A percentile compares a stretch with the other conserved stretches of the same genome.
Conservation (phyloP, 306 rosid genomes). For the Abrus pulchellus region DNA sequence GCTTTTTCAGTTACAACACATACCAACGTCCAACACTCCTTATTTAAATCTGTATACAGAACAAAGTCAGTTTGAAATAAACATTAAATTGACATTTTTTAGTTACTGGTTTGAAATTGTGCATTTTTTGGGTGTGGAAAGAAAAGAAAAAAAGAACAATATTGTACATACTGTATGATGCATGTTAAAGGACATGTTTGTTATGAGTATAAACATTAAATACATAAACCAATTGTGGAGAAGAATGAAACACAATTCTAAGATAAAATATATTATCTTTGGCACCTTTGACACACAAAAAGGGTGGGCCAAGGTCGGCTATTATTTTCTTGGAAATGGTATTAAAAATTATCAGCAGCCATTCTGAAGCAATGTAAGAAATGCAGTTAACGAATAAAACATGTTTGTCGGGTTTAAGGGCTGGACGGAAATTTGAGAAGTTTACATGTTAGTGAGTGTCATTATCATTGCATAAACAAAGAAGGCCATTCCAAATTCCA, state of each 20-base stretch:
- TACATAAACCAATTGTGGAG: conserved; percentile 6
- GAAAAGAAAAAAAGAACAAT: background rate
- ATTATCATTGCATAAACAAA: conserved; percentile 57
- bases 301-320: conserved; percentile 54
- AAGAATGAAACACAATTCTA: conserved; percentile 13
- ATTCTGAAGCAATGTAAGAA: conserved; percentile 43
- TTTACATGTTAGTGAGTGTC: conserved; percentile 78
- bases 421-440: conserved; percentile 52
- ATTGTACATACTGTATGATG: background rate
- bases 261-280: conserved; percentile 32
- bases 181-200: background rate
- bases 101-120: background rate
- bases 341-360: conserved; percentile 36
- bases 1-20: background rate
- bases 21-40: background rate
- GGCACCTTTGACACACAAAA: background rate
- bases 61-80: background rate
- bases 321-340: conserved; percentile 40
- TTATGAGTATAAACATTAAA: background rate
- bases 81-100: background rate
- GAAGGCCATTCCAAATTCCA: conserved; percentile 18
- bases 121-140: background rate
- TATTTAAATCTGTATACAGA: background rate
- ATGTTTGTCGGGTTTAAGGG: conserved; percentile 43
- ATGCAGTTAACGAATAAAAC: conserved; percentile 34